Evolutionary conservation across 2,329 filamentous ascomycete genomes (phyloP).

Genomic region (Aspergillus nomiae): DNA sequence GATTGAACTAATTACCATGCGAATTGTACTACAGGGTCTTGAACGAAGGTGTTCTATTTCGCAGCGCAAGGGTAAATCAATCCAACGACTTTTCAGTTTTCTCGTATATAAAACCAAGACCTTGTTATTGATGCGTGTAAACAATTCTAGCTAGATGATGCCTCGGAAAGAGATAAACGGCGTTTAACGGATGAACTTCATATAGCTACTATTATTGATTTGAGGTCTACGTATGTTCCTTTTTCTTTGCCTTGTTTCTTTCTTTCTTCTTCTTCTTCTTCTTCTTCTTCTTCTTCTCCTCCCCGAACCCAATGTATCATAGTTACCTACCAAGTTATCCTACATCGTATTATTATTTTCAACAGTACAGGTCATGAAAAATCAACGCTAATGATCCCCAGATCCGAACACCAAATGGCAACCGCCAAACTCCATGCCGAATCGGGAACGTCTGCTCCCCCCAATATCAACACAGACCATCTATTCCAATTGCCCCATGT

Average conservation of each 20-base stretch:
- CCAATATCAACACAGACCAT: conserved; percentile 53
- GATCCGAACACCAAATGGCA: conserved; percentile 73
- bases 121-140: not conserved
- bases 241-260: not conserved
- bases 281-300: not conserved
- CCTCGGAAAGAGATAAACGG: conserved; percentile 64
- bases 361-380: not conserved
- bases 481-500: conserved; percentile 66
- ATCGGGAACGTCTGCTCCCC: conserved; percentile 38
- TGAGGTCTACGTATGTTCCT: conserved; percentile 69
- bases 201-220: conserved; percentile 74
- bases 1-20: not conserved
- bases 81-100: conserved; percentile 27
- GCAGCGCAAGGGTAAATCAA: conserved; percentile 62
- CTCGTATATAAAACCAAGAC: conserved; percentile 1
- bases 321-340: not conserved
- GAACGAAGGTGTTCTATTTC: conserved; percentile 66
- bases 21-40: conserved; percentile 42
- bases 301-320: not conserved
- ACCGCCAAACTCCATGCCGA: conserved; percentile 60
- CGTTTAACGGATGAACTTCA: conserved; percentile 61
- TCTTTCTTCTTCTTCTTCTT: not conserved
- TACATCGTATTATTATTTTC: not conserved
- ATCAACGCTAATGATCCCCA: conserved; percentile 32
- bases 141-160: conserved; percentile 61